A percentile compares a stretch with the other conserved stretches of the same genome.
phyloP scores from a whole-genome alignment of 306 rosid species.

The Ochetophila trinervis region DNA sequence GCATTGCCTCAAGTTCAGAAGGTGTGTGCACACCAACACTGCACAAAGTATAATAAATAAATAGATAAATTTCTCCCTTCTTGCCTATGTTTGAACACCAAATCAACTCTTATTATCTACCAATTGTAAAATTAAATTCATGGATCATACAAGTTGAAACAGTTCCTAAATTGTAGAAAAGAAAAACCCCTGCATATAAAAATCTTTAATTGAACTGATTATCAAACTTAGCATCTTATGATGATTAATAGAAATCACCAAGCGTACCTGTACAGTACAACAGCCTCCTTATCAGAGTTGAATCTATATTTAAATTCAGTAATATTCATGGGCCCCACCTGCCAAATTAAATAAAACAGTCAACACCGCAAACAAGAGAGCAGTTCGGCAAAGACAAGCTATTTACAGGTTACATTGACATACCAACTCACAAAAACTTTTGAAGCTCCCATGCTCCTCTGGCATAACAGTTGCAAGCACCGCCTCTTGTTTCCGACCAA shows the following conservation, averaged over 20 bases:
- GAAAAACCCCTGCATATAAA: conserved; percentile 2
- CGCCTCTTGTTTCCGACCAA: conserved; percentile 95
- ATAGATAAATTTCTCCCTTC: neutral
- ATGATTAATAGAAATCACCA: neutral
- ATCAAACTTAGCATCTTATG: conserved; percentile 2
- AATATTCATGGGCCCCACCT: conserved; percentile 83
- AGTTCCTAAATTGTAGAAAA: too few relatives aligned
- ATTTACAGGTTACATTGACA: conserved; percentile 17
- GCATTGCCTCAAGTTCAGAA: conserved; percentile 67
- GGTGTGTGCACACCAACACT: conserved; percentile 83
- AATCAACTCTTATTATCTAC: too few relatives aligned
- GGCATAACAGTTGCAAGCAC: conserved; percentile 70
- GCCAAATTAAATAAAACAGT: conserved; percentile 26
- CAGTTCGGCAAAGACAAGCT: neutral
- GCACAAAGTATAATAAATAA: conserved; percentile 22
- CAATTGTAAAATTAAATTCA: too few relatives aligned
- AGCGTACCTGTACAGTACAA: conserved; percentile 78
- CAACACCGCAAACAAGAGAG: conserved; percentile 7
- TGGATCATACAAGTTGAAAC: too few relatives aligned
- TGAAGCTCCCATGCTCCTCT: conserved; percentile 88
- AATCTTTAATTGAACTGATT: neutral
- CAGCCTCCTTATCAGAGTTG: conserved; percentile 53
- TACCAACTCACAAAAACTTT: conserved; percentile 77
- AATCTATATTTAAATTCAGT: conserved; percentile 89
- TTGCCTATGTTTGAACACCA: neutral